phyloP scores from a whole-genome alignment of 257 asterid genomes.

The Craterostigma plantagineum region DNA sequence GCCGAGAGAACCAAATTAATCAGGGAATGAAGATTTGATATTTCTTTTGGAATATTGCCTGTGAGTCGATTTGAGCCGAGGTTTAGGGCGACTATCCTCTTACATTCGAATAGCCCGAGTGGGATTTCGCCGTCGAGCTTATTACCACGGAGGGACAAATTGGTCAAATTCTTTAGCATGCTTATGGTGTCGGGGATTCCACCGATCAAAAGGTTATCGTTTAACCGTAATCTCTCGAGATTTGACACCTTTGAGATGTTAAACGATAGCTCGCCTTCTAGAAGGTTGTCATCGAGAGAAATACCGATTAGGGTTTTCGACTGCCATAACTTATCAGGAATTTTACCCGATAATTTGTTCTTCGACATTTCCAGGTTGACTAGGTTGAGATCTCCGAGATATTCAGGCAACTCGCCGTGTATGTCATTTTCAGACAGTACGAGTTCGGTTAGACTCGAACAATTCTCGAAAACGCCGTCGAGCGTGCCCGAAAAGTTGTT shows the following conservation, averaged over 20 bases:
- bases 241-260: constrained; percentile 15
- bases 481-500: constrained; percentile 49
- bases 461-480: constrained; percentile 20
- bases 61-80: constrained; percentile 35
- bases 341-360: constrained; percentile 35
- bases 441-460: constrained; percentile 32
- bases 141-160: constrained; percentile 60
- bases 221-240: constrained; percentile 38
- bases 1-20: constrained; percentile 66
- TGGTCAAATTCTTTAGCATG: constrained; percentile 41
- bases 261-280: constrained; percentile 32
- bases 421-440: constrained; percentile 42
- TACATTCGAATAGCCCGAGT: constrained; percentile 42
- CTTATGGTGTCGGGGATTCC: constrained; percentile 46
- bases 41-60: constrained; percentile 35
- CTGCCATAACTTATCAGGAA: constrained; percentile 52
- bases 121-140: constrained; percentile 45
- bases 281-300: constrained; percentile 25
- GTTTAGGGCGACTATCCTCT: constrained; percentile 43
- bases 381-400: constrained; percentile 41
- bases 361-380: constrained; percentile 37
- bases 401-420: constrained; percentile 49
- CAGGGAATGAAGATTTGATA: constrained; percentile 33
- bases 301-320: constrained; percentile 48
- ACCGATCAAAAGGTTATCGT: constrained; percentile 40